phyloP scores from a whole-genome alignment of 768 basidiomycete species.

The Phylloporus arenicola region DNA sequence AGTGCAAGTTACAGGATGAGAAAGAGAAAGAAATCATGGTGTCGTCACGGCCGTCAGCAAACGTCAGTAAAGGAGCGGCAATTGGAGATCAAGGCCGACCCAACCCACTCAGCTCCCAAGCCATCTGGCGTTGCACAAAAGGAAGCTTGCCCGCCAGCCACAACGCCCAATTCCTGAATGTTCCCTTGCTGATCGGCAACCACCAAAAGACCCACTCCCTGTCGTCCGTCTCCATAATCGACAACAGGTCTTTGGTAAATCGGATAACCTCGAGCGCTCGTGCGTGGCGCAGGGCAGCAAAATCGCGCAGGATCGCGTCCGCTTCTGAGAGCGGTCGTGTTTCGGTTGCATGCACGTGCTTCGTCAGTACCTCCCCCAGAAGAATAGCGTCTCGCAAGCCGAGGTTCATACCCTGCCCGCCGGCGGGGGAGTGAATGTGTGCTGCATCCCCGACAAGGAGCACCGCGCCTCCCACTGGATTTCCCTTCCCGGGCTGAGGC shows the following conservation, averaged over 20 bases:
- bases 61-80: neutral
- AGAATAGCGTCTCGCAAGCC: slow-evolving; percentile 48
- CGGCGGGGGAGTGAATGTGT: slow-evolving; percentile 49
- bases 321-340: slow-evolving; percentile 9
- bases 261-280: slow-evolving; percentile 40
- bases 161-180: slow-evolving; percentile 26
- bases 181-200: slow-evolving; percentile 25
- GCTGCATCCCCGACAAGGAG: slow-evolving; percentile 45
- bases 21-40: neutral
- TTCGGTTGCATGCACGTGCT: slow-evolving; percentile 28
- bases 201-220: slow-evolving; percentile 16
- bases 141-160: slow-evolving; percentile 19
- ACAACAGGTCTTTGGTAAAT: slow-evolving; percentile 35
- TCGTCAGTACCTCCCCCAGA: slow-evolving; percentile 38
- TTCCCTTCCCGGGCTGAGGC: neutral
- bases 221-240: slow-evolving; percentile 17
- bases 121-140: slow-evolving; percentile 13
- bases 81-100: slow-evolving; percentile 15
- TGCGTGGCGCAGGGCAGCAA: slow-evolving; percentile 32
- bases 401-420: slow-evolving; percentile 58
- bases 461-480: slow-evolving; percentile 15
- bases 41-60: neutral
- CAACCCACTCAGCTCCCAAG: slow-evolving; percentile 26
- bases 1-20: neutral
- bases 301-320: slow-evolving; percentile 34